Base-by-base conservation (phyloP, 129 eudicot genomes). In the Artemisia argyi region DNA sequence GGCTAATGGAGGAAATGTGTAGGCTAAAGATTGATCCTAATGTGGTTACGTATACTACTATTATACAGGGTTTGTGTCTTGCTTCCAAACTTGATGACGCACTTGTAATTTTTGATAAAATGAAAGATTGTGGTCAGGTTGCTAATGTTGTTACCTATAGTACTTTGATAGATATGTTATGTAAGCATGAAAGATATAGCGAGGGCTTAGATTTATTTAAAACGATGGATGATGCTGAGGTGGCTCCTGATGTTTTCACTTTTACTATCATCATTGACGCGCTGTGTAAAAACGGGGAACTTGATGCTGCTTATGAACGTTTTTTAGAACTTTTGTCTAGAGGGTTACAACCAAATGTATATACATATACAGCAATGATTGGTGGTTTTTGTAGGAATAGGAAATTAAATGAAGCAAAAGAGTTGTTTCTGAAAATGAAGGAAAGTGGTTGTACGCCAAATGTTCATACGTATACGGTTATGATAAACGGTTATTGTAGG, bases 321-420 rank as follows among this genome's bases (percentile, higher is more conserved):
- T 73, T 79, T 73, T 8, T 14, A 11, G 68, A 51, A 50, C 63
- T 66, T 49, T 17, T 9, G 4, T 20, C 65, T 1, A 51, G 71
- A 61, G 73, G 74, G 48, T 58, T 80, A 46, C 46, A 74, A 55
- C 84, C 77, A 32, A 62, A 75, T 65, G 62, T 69, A 2, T 55
- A 11, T 42, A 80, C 84, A 24, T 75, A 61, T 69, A 69, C 66
- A 3, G 68, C 79, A 7, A 68, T 80, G 76, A 80, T 84, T 22
- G 81, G 83, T 73, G 88, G 85, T 13, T 55, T 69, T 47, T 81
- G 80, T 59, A 81, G 72, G 61, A 62, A 16, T 16, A 62, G 74
- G 53, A 69, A 30, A 20, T 55, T 77, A 54, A 66, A 59, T 17
- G 73, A 73, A 18, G 83, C 83, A 3, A 30, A 49, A 64, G 68